Evolutionary conservation across 345 rosid genomes (phyloP).

Genomic region (Erodium maritimum): DNA sequence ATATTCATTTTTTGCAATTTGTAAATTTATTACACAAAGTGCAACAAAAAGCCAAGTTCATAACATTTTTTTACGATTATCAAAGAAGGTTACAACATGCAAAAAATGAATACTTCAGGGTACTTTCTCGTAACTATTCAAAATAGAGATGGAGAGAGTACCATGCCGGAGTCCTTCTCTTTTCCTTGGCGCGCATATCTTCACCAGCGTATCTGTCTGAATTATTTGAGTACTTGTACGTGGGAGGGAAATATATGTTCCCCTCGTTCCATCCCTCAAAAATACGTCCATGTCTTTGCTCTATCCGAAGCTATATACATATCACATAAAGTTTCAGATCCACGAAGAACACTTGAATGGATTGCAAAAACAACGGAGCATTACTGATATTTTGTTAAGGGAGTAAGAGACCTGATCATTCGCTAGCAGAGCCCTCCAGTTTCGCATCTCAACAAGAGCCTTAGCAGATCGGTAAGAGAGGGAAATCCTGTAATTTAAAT

Average conservation of each 20-base stretch:
- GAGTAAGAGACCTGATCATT: slow-evolving; percentile 72
- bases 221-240: slow-evolving; percentile 91
- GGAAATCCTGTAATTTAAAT: slow-evolving; percentile 90
- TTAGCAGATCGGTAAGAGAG: slow-evolving; percentile 71
- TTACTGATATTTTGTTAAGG: background rate
- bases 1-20: too few relatives aligned
- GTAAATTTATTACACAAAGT: too few relatives aligned
- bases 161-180: slow-evolving; percentile 98
- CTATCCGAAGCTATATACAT: slow-evolving; percentile 71
- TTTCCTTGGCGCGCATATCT: slow-evolving; percentile 67
- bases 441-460: slow-evolving; percentile 95
- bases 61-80: too few relatives aligned
- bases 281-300: slow-evolving; percentile 60
- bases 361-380: background rate
- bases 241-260: slow-evolving; percentile 84
- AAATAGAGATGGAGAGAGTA: too few relatives aligned
- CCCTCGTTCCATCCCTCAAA: slow-evolving; percentile 97
- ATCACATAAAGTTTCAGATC: slow-evolving; percentile 10
- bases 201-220: slow-evolving; percentile 90
- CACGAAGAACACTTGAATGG: background rate
- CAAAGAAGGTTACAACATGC: too few relatives aligned
- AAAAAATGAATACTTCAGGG: too few relatives aligned
- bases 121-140: too few relatives aligned
- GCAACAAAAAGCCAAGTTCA: too few relatives aligned
- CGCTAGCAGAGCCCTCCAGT: slow-evolving; percentile 83